Evolutionary conservation across 768 basidiomycete genomes (phyloP), one percentile per base, ranked within the genome.

Genomic region (Amanita molliuscula): DNA sequence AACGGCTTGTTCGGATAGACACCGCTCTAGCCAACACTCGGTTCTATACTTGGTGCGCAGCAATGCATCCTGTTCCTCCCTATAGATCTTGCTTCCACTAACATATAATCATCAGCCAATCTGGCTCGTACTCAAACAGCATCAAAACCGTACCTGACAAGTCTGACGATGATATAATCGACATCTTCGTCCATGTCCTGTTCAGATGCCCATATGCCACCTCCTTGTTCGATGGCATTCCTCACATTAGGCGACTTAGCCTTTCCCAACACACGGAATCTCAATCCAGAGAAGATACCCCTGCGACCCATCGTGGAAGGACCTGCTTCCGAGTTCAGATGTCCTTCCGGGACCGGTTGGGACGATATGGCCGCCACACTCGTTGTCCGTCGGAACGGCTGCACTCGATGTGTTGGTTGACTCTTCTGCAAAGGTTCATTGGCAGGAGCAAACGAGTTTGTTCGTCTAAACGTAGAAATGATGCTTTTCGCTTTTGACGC

Each of bases 11-110:
- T 83, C 80, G 48, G 78, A 83, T 11, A 91, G 75, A 57, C 88
- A 95, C 38, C 77, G 77, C 62, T 97, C 93, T 1, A 97, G 71
- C 93, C 93, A 97, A 61, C 89, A 94, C 63, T 96, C 93, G 0
- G 93, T 95, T 38, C 92, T 78, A 58, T 81, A 89, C 56, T 79
- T 82, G 3, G 56, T 48, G 41, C 76, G 72, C 54, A 71, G 57
- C 0, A 31, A 9, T 6, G 67, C 63, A 47, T 81, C 78, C 4
- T 63, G 59, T 59, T 88, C 85, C 28, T 75, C 72, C 2, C 64
- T 66, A 55, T 73, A 87, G n/a, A 86, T 54, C 54, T 78, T 79
- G 56, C 82, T 86, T 23, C 85, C 87, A 57, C 87, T 89, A 51
- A 31, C 40, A 44, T n/a, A 29, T 5, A 43, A 11, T 59, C 33